Percentiles rank a stretch among this genome's conserved stretches.
Evolutionary conservation across 1,139 yeast genomes (phyloP).

Genomic region (Hemisphaericaspora subhashii): DNA sequence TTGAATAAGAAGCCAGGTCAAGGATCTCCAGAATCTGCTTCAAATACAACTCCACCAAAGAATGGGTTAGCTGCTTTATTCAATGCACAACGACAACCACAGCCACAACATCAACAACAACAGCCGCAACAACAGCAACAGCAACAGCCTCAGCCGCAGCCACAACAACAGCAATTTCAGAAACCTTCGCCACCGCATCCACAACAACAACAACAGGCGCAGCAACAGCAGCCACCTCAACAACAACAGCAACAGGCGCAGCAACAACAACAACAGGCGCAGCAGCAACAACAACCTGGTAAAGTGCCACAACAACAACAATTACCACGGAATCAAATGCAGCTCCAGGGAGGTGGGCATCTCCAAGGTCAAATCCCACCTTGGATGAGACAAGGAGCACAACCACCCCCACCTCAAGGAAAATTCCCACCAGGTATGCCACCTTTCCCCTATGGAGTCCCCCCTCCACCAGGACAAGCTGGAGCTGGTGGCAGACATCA

Average conservation of each 20-base stretch:
- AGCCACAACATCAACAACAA: constrained; percentile 8
- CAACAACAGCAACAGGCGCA: constrained; percentile 11
- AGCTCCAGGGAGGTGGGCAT: constrained; percentile 10
- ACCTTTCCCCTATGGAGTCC: constrained; percentile 12
- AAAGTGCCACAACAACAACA: constrained; percentile 10
- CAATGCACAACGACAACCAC: constrained; percentile 1
- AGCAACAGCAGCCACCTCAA: constrained; percentile 14
- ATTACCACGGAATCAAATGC: constrained; percentile 13
- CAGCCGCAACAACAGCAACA: constrained; percentile 13
- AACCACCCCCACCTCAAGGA: constrained; percentile 17
- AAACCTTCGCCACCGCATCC: constrained; percentile 13
- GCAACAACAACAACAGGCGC: constrained; percentile 9
- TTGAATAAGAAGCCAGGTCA: constrained; percentile 33
- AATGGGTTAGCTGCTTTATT: constrained; percentile 10
- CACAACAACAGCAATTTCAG: constrained; percentile 15
- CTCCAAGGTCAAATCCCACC: constrained; percentile 21
- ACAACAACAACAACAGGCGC: constrained; percentile 10
- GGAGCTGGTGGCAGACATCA: constrained; percentile 15
- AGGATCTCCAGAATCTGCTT: constrained; percentile 6
- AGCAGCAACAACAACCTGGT: constrained; percentile 8
- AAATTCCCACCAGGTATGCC: constrained; percentile 15
- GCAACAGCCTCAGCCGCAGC: constrained; percentile 14
- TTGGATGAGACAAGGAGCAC: constrained; percentile 24
- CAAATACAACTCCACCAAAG: constrained; percentile 12
- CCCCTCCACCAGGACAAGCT: constrained; percentile 14